Evolutionary conservation across 345 rosid genomes (phyloP), one percentile per base, ranked within the genome.

Genomic region (Populus pruinosa): DNA sequence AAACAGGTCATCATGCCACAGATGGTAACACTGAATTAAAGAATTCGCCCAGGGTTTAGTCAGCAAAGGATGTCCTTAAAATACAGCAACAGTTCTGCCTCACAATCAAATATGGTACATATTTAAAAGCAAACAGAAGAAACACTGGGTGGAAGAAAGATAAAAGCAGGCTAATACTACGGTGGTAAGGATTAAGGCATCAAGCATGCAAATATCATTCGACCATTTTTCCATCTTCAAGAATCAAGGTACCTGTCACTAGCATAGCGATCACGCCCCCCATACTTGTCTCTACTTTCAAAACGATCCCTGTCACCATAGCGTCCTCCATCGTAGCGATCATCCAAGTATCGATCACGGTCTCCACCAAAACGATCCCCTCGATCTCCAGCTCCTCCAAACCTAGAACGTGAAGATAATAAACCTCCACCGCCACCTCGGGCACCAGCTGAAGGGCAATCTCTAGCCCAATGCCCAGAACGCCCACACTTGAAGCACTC

Each of bases 401-500:
- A 90, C 83, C 97, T 89, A 76, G 91, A 84, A 67, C 90, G 93
- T n/a, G 95, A 90, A 69, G 97, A 86, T 76, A 91, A 81, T 31
- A 92, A 83, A 77, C 92, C 88, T n/a, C 86, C 91, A 67, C 82
- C 85, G 25, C 90, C 91, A 61, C 91, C 97, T 74, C 98, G 90
- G 70, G 89, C 93, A 82, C 97, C 90, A 86, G 88, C 93, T 59
- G 97, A 86, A 38, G 98, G 97, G 75, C 99, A 96, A 77, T 94
- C 97, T 56, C 99, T 91, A 29, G 99, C 99, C 99, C 99, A 96
- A 49, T 96, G 99, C 39, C 99, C 99, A 29, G 73, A 79, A 59
- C 94, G 91, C 72, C 99, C 97, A 80, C 99, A 96, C 80, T 91
- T 96, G 87, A 90, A 96, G 88, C 99, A 96, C 71, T 92, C 97